Base-by-base conservation (phyloP, 805 yeast genomes). In the Kuraishia cidri region DNA sequence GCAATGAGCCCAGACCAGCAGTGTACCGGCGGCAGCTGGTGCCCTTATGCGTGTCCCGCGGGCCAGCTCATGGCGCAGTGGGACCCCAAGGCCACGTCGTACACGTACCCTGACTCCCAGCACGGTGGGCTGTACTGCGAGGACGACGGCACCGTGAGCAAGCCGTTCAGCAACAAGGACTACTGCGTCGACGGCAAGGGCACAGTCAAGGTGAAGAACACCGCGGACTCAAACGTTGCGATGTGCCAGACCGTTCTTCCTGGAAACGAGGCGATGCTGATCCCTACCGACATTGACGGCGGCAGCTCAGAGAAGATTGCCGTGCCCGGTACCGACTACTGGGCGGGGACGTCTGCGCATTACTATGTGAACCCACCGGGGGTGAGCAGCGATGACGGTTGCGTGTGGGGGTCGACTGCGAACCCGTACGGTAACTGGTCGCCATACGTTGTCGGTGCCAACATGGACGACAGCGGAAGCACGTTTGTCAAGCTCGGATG, bases 221-320 rank as follows among this genome's bases (percentile, higher is more conserved):
- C 53, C 8, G 76, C 80, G 12, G 65, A 65, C 26, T 38, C 59
- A 4, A 62, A 69, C 37, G 87, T 85, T 42, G 88, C 95, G 6
- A 75, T 86, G 57, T 86, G 96, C 56, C 95, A 87, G 61, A 86
- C 95, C 6, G 95, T 87, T 5, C 66, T 87, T 36, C 96, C 96
- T 16, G 96, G 96, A 44, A 83, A 85, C 56, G 95, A 86, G 62
- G 94, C 86, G 45, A 86, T 86, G 95, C 65, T 85, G 52, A 85
- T 87, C 43, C 96, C 96, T 38, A 85, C 94, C 15, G 52, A 66
- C 34, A 75, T 79, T 36, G 66, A 60, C n/a, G 57, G 65, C 10
- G 69, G 73, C 7, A 46, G 59, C 6, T 39, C 63, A n/a, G 56
- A 62, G 35, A 62, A 68, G 2, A 59, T 86, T 37, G 94, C 95